Evolutionary conservation across 495 filamentous ascomycete genomes (phyloP), one percentile per base, ranked within the genome.

Genomic region (Aspergillus funiculosus): DNA sequence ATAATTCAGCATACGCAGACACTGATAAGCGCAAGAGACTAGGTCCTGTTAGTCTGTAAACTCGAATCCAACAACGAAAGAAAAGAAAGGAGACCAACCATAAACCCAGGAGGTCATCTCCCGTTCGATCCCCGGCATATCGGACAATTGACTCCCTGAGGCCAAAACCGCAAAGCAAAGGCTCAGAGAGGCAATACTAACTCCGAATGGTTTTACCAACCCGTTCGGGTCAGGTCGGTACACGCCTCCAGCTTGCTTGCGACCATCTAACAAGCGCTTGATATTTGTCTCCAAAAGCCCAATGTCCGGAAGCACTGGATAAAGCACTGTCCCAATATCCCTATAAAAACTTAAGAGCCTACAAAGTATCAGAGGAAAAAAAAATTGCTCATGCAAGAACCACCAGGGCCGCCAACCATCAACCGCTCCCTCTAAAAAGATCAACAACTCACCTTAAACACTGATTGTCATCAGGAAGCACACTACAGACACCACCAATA

Each of bases 81-180:
- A n/a, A n/a, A n/a, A n/a, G n/a, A 24, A 7, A 18, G 6, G 13
- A 29, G 28, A 59, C 72, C 28, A 46, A 77, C 74, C 62, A 55
- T 80, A 81, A 55, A 81, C 72, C 61, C 79, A 78, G 21, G 77
- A 82, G 10, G 75, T 79, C 59, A 80, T 57, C 51, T 80, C 75
- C 25, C 77, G 59, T 45, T 80, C 72, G 32, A 66, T 73, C 21
- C 67, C 65, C 4, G 85, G 76, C 5, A 82, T 70, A 53, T 82
- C 78, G 11, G 85, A 85, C 53, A 85, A 83, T 61, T 94, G 87
- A 14, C 81, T 85, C 6, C 86, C 86, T 25, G 86, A 86, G 0
- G 85, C 87, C 30, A 94, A 72, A 5, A 87, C 81, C 15, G 85
- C 86, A 63, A 94, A 91, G 6, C 90, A 61, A 39, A 72, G 54